Evolutionary conservation across 306 rosid genomes (phyloP), one percentile per base, ranked within the genome.

Genomic region (Casuarina equisetifolia): DNA sequence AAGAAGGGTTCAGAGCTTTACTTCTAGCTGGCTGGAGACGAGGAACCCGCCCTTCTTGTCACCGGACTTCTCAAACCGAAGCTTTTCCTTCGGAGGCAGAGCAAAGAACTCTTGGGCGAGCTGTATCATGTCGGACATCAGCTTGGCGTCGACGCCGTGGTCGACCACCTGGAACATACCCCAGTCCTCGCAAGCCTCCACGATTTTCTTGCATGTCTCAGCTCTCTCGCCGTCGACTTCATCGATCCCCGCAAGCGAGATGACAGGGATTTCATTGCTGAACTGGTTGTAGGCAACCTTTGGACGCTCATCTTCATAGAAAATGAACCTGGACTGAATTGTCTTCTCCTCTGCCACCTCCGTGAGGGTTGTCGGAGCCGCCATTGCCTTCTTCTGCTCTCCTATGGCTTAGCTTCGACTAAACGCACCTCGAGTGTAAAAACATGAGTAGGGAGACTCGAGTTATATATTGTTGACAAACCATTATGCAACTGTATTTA

Each of bases 1-100:
- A 62, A 15, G 5, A 2, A 1, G 45, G 71, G 48, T 42, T 67
- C n/a, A 32, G 50, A 66, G 15, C 13, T 6, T 77, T 76, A 94
- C 98, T 78, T 94, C 89, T 8, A 94, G 90, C 58, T 94, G 98
- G 82, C 98, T 94, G 13, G 98, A 94, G 80, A 94, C 97, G 3
- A 89, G 85, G 86, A 94, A 94, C 0, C 98, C 98, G 1, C 98
- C 98, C 69, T 89, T 94, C 64, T 92, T 89, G 79, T 96, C 99
- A 15, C 99, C 96, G 17, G 97, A 70, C 99, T 92, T 95, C 76
- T 91, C 97, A 20, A 82, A 95, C 0, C 91, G 91, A 70, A 91
- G 96, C 82, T 95, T 95, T 64, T 95, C 97, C 52, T 91, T 90
- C 0, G 96, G 82, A 0, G 98, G 87, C 81, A 92, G n/a, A 3